Percentiles rank a stretch among this genome's conserved stretches.
Conservation (phyloP, 1,139 yeast species). For the Diutina rugosa region DNA sequence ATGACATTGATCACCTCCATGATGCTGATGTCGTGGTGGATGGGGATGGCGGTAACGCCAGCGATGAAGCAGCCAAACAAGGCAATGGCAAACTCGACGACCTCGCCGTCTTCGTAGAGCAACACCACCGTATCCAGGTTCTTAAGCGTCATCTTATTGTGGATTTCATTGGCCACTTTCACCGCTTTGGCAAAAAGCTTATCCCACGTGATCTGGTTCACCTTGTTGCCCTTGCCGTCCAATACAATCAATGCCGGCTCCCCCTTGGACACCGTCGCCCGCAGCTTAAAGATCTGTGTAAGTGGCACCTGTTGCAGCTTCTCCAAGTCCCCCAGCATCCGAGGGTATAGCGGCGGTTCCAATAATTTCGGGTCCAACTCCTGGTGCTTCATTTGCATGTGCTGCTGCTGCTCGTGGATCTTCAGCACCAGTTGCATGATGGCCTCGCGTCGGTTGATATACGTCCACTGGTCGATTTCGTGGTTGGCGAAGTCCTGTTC, state of each 20-base stretch:
- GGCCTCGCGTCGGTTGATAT: constrained; percentile 33
- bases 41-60: constrained; percentile 90
- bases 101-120: constrained; percentile 74
- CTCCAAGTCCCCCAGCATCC: constrained; percentile 22
- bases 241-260: constrained; percentile 64
- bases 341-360: constrained; percentile 47
- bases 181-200: constrained; percentile 74
- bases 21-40: constrained; percentile 58
- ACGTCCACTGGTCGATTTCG: constrained; percentile 36
- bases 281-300: constrained; percentile 56
- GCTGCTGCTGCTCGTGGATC: constrained; percentile 22
- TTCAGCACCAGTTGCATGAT: constrained; percentile 26
- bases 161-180: constrained; percentile 77
- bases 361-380: constrained; percentile 28
- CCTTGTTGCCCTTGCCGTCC: constrained; percentile 75
- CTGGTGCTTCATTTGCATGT: constrained; percentile 9
- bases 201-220: constrained; percentile 74
- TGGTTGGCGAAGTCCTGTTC: constrained; percentile 32
- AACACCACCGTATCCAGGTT: constrained; percentile 77
- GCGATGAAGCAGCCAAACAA: constrained; percentile 87
- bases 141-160: constrained; percentile 55
- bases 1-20: constrained; percentile 61
- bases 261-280: constrained; percentile 54
- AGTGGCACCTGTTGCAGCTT: constrained; percentile 12
- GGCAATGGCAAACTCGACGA: constrained; percentile 76